Percentiles rank a stretch among this genome's conserved stretches.
These are phyloP conservation scores for Truncatella angustata DNA, from an alignment of 2,329 filamentous ascomycete species.

Conservation along the genomic window DNA sequence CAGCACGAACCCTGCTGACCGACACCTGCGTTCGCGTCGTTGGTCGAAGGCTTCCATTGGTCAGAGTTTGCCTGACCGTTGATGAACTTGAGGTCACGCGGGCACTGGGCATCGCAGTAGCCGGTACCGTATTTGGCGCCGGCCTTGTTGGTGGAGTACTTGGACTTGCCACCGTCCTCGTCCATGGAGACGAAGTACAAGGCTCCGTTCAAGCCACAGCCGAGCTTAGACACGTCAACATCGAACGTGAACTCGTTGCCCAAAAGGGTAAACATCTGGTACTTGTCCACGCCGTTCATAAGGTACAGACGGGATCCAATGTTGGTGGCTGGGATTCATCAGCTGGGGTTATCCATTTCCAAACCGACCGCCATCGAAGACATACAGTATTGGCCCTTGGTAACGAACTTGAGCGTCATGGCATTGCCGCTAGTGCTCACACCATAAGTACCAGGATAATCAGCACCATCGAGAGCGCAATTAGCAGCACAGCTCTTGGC, in stretches of 20 bases:
- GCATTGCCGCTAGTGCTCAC: conserved; percentile 43
- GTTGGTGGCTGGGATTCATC: conserved; percentile 25
- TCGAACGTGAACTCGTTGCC: conserved; percentile 63
- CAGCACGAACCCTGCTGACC: conserved; percentile 52
- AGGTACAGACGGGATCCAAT: conserved; percentile 53
- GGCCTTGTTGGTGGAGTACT: conserved; percentile 43
- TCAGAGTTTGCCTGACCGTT: conserved; percentile 45
- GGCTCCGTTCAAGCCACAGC: conserved; percentile 62
- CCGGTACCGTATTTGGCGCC: conserved; percentile 56
- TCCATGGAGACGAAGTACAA: conserved; percentile 58
- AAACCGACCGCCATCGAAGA: no score
- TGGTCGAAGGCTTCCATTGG: conserved; percentile 42
- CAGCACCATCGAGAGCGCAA: conserved; percentile 43
- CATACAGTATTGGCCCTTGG: conserved; percentile 37
- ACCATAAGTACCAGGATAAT: conserved; percentile 44
- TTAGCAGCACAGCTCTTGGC: conserved; percentile 36
- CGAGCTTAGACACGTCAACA: conserved; percentile 59
- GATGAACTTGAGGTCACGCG: conserved; percentile 49
- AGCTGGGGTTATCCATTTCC: not conserved
- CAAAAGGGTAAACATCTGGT: conserved; percentile 56
- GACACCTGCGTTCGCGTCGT: conserved; percentile 48
- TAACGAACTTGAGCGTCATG: conserved; percentile 49
- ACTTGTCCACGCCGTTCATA: conserved; percentile 51
- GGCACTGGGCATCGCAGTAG: conserved; percentile 49
- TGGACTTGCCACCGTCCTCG: conserved; percentile 47